Evolutionary conservation across 306 rosid species (phyloP), one percentile per base, ranked within the genome.

Genomic region (Begonia loranthoides): DNA sequence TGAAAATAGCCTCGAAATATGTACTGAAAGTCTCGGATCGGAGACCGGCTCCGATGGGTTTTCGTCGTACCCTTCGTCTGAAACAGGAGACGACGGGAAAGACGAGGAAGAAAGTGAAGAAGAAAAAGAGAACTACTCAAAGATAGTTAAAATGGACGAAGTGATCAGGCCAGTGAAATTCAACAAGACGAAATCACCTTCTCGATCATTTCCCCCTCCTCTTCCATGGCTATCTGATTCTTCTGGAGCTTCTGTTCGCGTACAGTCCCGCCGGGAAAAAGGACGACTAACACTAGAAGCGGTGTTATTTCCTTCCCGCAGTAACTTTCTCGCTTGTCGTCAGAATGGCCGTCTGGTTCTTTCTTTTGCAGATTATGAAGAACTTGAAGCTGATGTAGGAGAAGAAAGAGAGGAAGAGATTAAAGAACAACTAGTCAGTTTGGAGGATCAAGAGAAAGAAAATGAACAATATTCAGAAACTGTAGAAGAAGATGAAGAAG

Each of bases 1-100:
- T 52, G 73, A 70, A 15, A 80, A 70, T 44, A 86, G 99, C 57
- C 95, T 90, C 13, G 41, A 74, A 50, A 72, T 90, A 15, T 90
- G 99, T 59, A 90, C 99, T 0, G 99, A 90, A 58, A 72, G 76
- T 41, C 99, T 90, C 11, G 99, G 99, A 13, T 86, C 95, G n/a
- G 99, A 90, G 67, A 80, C 94, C 12, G 95, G 94, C 59, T 80
- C 94, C 12, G 94, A 90, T 44, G 82, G 70, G 0, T 73, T 80
- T 56, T 69, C 83, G 1, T 76, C 83, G 1, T 69, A 70, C 59
- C 57, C 79, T 0, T 34, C 81, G 13, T 79, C 80, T 0, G 82
- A 69, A 52, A 61, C 55, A 6, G 73, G 63, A 17, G 83, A 58
- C 3, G 50, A 59, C 11, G 49, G 15, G 24, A 50, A 45, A 36